Base-by-base conservation (phyloP, 2,329 filamentous ascomycete genomes). In the Clonostachys rosea region DNA sequence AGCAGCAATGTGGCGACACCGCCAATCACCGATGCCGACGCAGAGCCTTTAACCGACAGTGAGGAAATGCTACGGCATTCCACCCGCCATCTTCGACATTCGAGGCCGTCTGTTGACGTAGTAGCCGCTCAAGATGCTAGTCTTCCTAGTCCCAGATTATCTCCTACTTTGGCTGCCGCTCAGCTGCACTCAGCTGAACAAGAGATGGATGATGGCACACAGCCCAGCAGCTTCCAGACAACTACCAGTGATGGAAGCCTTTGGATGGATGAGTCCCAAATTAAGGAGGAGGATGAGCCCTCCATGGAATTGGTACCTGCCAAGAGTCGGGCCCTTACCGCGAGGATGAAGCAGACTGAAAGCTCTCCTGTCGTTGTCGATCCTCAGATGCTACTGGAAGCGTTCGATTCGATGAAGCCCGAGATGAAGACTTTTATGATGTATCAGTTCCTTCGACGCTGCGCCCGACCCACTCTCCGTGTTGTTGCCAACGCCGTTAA, bases 391-490 rank as follows among this genome's bases (percentile, higher is more conserved):
- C 89, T 99, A 76, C 71, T 99, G 14, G 88, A 96, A 56, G 84
- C 85, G 3, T 99, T 97, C 58, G 92, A 97, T 63, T 81, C 87
- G 7, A 87, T 99, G 77, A 91, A 92, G 3, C 83, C 88, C 41
- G 87, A 94, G 58, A 84, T 99, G 79, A 94, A 99, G 68, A 88
- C 87, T 0, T 95, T 95, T 61, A 86, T 99, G 69, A 95, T 99
- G 84, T 97, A 95, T 62, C 92, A 99, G 62, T 83, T 99, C 47
- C 78, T 99, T 24, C 86, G 89, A 48, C 81, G 94, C 42, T 97
- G 91, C 60, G 83, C 90, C 6, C 87, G 95, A 55, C 86, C 90
- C 40, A 96, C 91, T 0, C 75, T 99, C 6, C 90, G 94, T 59
- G 85, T 95, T 47, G 86, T 99, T 47, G 91, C 92, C 35, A 85